Conservation (phyloP, 163 green algal genomes). For the Coccomyxa subellipsoidea region DNA sequence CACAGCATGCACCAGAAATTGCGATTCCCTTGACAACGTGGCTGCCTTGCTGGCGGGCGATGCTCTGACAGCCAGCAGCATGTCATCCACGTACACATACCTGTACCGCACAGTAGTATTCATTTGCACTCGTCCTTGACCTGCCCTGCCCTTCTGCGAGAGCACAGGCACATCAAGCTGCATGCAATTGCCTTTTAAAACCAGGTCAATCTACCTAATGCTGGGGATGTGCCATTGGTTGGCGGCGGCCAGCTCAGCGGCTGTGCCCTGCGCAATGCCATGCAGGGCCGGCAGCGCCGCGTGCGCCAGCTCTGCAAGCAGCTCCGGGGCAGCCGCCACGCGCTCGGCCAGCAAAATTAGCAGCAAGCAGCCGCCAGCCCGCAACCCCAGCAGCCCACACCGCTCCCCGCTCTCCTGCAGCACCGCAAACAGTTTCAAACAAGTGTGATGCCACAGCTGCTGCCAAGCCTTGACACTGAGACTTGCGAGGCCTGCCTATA, state of each 20-base stretch:
- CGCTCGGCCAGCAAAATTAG: conserved; percentile 20
- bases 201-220: conserved; percentile 1
- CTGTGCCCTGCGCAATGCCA: background rate
- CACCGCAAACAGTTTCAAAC: too few relatives aligned
- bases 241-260: conserved; percentile 2
- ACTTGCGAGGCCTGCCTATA: too few relatives aligned
- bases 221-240: conserved; percentile 13
- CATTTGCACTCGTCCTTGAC: too few relatives aligned
- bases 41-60: conserved; percentile 21
- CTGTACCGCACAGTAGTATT: conserved; percentile 3
- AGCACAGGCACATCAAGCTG: too few relatives aligned
- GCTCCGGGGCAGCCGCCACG: background rate
- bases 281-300: background rate
- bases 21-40: conserved; percentile 13
- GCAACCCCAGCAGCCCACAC: conserved; percentile 19
- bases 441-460: too few relatives aligned
- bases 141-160: too few relatives aligned
- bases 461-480: too few relatives aligned
- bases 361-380: conserved; percentile 13
- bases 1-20: background rate
- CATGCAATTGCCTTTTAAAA: too few relatives aligned
- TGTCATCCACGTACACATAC: conserved; percentile 19
- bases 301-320: background rate
- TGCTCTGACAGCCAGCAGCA: conserved; percentile 19
- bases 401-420: conserved; percentile 9